These are phyloP conservation scores for Diddensiella santjacobensis DNA, from an alignment of 805 yeast species.

Conservation along the genomic window DNA sequence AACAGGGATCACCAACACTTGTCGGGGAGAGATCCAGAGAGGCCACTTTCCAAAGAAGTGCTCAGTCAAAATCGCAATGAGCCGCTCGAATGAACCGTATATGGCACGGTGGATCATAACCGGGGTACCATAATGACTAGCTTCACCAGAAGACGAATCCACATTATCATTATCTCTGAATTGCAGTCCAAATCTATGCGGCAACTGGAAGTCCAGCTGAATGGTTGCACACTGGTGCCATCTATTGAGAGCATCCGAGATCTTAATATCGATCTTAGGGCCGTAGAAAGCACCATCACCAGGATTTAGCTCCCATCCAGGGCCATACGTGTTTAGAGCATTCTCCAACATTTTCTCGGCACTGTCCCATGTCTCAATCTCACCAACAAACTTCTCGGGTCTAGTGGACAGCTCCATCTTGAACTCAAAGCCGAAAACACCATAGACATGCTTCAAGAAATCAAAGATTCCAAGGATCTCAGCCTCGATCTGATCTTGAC, in stretches of 20 bases:
- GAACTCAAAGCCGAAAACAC: conserved; percentile 90
- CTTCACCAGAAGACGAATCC: conserved; percentile 28
- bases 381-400: conserved; percentile 96
- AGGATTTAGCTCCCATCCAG: conserved; percentile 88
- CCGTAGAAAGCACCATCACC: conserved; percentile 98
- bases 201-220: conserved; percentile 98
- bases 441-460: conserved; percentile 80
- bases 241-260: conserved; percentile 89
- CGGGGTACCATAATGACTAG: conserved; percentile 65
- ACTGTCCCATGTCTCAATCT: conserved; percentile 84
- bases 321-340: conserved; percentile 82
- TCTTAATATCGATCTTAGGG: conserved; percentile 95
- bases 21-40: conserved; percentile 99
- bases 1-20: conserved; percentile 92
- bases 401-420: conserved; percentile 96
- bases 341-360: conserved; percentile 84
- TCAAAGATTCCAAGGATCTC: conserved; percentile 52
- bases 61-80: conserved; percentile 97
- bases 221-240: conserved; percentile 99
- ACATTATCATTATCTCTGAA: conserved; percentile 50
- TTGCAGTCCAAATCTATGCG: conserved; percentile 86
- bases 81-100: conserved; percentile 96
- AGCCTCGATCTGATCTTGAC: conserved; percentile 47
- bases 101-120: conserved; percentile 99
- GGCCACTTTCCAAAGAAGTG: conserved; percentile 99